Base-by-base conservation (phyloP, 306 rosid species). In the Quercus ilex region DNA sequence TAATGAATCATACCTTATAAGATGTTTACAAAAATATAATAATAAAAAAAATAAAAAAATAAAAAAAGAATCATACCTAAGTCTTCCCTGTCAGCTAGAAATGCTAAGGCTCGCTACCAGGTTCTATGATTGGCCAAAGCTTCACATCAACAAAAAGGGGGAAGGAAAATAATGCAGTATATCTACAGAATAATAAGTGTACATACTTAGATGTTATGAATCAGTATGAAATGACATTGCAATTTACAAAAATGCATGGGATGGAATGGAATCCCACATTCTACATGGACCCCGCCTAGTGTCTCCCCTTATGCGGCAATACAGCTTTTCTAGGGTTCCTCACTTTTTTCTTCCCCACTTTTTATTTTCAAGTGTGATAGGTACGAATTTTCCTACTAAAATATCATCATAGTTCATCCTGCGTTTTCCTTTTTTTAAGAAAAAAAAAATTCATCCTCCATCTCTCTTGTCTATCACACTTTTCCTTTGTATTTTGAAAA, bases 291-390 rank as follows among this genome's bases (percentile, higher is more conserved):
- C 93, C 92, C 83, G 30, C 55, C 57, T 6, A 65, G 3, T 92
- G 95, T 89, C 97, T 57, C 97, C 81, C 89, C 88, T 90, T 87
- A 79, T 55, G 78, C 86, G 82, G 82, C 93, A 83, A 65, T 23
- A 14, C 92, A 85, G 83, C 89, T 86, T 89, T 86, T 52, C 55
- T 71, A 55, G 79, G 80, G 72, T 78, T 76, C 67, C 75, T 56
- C 55, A 69, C 64, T 46, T 10, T 35, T 21, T 10, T 23, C 33
- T 64, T 5, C 41, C n/a, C 41, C 18, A 2, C 15, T 9, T n/a
- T 33, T 67, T 1, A 2, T 65, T 33, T 77, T 76, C n/a, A 55
- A 79, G 79, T 60, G 58, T 4, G 28, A 10, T 59, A 26, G 65
- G 31, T 59, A 3, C 65, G 2, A 10, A 15, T 64, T 64, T 64